Conservation (phyloP, 768 basidiomycete species). For the Psilocybe azurescens region DNA sequence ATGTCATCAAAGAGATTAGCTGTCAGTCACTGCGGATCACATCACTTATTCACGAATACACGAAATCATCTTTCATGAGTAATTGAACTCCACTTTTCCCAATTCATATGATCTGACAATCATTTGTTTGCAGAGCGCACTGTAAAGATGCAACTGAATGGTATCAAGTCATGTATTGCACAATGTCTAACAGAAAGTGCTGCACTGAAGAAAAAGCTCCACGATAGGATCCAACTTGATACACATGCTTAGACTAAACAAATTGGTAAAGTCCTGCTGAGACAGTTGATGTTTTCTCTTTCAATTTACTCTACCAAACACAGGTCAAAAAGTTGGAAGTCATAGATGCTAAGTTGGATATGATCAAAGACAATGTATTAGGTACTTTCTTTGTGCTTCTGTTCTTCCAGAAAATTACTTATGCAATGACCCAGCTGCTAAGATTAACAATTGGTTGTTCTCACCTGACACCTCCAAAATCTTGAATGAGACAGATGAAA, state of each 20-base stretch:
- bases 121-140: neutral
- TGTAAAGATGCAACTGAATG: neutral
- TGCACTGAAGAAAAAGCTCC: neutral
- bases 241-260: too few species aligned
- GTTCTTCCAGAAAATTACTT: neutral
- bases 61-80: neutral
- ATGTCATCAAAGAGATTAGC: slow-evolving; percentile 11
- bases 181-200: neutral
- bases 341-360: too few species aligned
- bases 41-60: slow-evolving; percentile 10
- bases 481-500: neutral
- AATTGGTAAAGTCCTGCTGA: too few species aligned
- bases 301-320: too few species aligned
- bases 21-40: slow-evolving; percentile 6
- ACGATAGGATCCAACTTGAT: neutral
- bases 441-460: neutral
- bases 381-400: neutral
- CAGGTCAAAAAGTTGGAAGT: too few species aligned
- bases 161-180: neutral
- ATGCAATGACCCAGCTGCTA: neutral
- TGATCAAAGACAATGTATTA: neutral
- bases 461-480: neutral
- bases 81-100: too few species aligned
- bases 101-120: too few species aligned
- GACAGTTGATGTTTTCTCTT: too few species aligned